Evolutionary conservation across 768 basidiomycete species (phyloP), one percentile per base, ranked within the genome.

Genomic region (Hericium rajendrae): DNA sequence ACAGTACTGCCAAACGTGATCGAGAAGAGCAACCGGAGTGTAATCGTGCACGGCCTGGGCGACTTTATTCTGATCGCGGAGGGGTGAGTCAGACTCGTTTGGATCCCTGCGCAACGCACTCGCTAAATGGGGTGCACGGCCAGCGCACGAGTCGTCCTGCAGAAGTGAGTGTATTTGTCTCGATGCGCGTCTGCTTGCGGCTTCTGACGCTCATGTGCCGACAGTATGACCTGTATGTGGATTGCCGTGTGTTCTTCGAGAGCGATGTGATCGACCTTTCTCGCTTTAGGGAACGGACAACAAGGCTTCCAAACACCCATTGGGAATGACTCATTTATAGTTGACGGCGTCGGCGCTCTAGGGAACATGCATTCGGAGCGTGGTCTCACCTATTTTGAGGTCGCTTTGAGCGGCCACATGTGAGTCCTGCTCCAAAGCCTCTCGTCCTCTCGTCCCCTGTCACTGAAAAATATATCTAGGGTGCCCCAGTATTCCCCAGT

Each of bases 251-350:
- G 2, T 32, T 5, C 32, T 32, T 32, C 32, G 32, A 10, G 32
- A 32, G 32, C 32, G 32, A 32, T 32, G 32, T 32, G 32, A 32
- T 32, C 32, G 32, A 32, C 9, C 32, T 32, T 32, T 8, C 32
- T 4, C 32, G 9, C 73, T 70, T 68, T 73, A 80, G 80, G 81
- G 86, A 73, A 73, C 58, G 84, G 84, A 0, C 38, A 72, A 57
- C 87, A 89, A 71, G 87, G 87, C 0, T 89, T 89, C 79, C 86
- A 84, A 60, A 82, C 76, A 0, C 85, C 84, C 5, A 85, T 87
- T 49, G 65, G 69, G 12, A 70, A 78, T 32, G 86, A 88, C 60
- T 84, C 79, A 59, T 85, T 89, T 72, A 67, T 87, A 56, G 79
- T 89, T 54, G 84, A 86, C 56, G 84, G 82, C 16, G 74, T 88